Percentiles rank a stretch among this genome's conserved stretches.
phyloP scores from a whole-genome alignment of 257 asterid species.

The Penstemon barbatus region DNA sequence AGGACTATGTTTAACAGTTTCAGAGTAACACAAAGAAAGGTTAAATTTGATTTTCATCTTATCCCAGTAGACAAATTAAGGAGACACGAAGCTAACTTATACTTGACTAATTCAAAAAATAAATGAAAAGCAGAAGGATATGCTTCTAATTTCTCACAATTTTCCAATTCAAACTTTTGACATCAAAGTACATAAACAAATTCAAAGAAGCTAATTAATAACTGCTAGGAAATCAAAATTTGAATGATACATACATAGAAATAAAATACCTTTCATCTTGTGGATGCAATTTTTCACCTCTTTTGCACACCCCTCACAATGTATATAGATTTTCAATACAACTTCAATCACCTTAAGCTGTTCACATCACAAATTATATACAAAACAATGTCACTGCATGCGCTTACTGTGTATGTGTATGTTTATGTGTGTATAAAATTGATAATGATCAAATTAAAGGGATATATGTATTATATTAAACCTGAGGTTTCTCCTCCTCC shows the following conservation, averaged over 20 bases:
- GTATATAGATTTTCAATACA: constrained; percentile 51
- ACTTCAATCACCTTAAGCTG: constrained; percentile 52
- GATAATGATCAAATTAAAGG: no score
- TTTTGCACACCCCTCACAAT: constrained; percentile 70
- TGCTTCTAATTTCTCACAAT: not conserved
- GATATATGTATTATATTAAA: not conserved
- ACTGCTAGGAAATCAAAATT: not conserved
- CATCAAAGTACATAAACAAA: not conserved
- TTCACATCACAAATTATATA: not conserved
- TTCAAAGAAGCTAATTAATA: not conserved
- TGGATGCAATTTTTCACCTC: constrained; percentile 58
- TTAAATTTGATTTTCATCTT: no score
- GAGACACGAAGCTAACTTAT: no score
- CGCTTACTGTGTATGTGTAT: no score
- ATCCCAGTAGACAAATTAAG: no score
- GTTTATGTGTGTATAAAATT: no score
- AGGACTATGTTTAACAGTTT: no score
- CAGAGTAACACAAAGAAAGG: no score
- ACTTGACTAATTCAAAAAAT: no score
- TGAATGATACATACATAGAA: not conserved
- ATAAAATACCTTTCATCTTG: constrained; percentile 56
- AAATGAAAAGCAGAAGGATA: no score
- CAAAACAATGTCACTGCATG: not conserved
- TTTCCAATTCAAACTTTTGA: not conserved
- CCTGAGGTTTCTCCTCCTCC: constrained; percentile 42